A percentile compares a stretch with the other conserved stretches of the same genome.
Evolutionary conservation across 208 protist species (phyloP).

Genomic region (Crithidia bombi): DNA sequence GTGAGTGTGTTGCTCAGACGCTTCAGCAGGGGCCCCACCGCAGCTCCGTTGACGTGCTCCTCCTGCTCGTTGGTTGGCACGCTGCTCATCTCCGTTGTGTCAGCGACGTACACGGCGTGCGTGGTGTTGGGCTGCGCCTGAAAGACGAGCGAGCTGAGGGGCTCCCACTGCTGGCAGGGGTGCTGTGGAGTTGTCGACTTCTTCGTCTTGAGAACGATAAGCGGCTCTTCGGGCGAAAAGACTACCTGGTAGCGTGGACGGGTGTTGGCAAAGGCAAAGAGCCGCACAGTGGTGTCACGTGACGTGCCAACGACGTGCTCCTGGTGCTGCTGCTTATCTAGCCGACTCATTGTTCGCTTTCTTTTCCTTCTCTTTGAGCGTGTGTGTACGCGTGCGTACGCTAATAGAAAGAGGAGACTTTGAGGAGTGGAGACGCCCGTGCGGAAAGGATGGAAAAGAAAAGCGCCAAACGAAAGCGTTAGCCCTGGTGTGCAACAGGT

Average conservation of each 20-base stretch:
- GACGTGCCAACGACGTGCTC: conserved; percentile 62
- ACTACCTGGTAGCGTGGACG: conserved; percentile 62
- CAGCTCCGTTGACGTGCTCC: conserved; percentile 51
- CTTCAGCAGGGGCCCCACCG: conserved; percentile 60
- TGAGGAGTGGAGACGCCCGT: too few relatives aligned
- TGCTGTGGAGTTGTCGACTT: conserved; percentile 44
- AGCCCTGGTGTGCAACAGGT: too few relatives aligned
- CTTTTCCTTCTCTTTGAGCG: not conserved
- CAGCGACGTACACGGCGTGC: conserved; percentile 73
- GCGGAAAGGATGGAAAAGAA: too few relatives aligned
- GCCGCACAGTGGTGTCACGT: conserved; percentile 58
- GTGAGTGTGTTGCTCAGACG: conserved; percentile 65
- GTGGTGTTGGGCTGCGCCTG: conserved; percentile 68
- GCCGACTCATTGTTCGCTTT: conserved; percentile 54
- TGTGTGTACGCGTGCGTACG: not conserved
- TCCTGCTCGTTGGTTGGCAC: conserved; percentile 44
- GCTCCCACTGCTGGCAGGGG: conserved; percentile 77
- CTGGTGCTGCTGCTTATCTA: conserved; percentile 73
- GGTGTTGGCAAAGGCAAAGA: conserved; percentile 83
- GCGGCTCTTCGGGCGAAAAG: conserved; percentile 73
- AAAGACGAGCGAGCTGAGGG: conserved; percentile 65
- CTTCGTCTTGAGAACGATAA: conserved; percentile 81
- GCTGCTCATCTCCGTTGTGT: conserved; percentile 53
- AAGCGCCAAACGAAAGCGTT: too few relatives aligned
- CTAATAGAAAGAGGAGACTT: not conserved